A percentile compares a stretch with the other conserved stretches of the same genome.
These are phyloP conservation scores for Pseudonitzschia pungens DNA, from an alignment of 108 stramenopile species.

Conservation along the genomic window DNA sequence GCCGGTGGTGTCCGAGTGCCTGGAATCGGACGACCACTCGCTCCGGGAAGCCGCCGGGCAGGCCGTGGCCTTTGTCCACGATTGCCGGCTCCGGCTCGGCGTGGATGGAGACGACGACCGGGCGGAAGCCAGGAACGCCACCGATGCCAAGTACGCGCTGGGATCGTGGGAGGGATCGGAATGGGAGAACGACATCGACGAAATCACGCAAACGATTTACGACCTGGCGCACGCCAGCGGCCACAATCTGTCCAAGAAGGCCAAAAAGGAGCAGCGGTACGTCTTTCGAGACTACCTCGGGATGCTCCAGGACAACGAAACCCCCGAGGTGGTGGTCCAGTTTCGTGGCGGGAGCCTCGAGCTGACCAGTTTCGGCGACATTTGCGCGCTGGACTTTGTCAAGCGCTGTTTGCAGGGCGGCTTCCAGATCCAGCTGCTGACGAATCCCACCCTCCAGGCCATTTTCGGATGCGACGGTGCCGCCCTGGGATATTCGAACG, in stretches of 20 bases:
- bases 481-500: slow-evolving; percentile 28
- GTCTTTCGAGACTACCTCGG: slow-evolving; percentile 79
- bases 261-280: slow-evolving; percentile 75
- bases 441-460: slow-evolving; percentile 71
- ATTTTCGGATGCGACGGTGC: slow-evolving; percentile 68
- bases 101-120: slow-evolving; percentile 39
- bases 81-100: slow-evolving; percentile 66
- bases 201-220: slow-evolving; percentile 71
- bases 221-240: slow-evolving; percentile 71
- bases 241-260: slow-evolving; percentile 77
- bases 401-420: slow-evolving; percentile 82
- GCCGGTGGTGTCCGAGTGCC: slow-evolving; percentile 51
- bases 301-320: slow-evolving; percentile 84
- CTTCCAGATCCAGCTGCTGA: slow-evolving; percentile 78
- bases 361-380: slow-evolving; percentile 67
- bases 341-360: slow-evolving; percentile 60
- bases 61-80: slow-evolving; percentile 78
- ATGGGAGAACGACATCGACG: slow-evolving; percentile 77
- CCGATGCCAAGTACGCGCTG: slow-evolving; percentile 48
- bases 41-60: slow-evolving; percentile 75
- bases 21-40: slow-evolving; percentile 45
- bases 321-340: slow-evolving; percentile 56
- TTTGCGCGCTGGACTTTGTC: slow-evolving; percentile 80
- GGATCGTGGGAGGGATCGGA: slow-evolving; percentile 85
- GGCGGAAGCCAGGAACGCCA: slow-evolving; percentile 43